A percentile compares a stretch with the other conserved stretches of the same genome.
Evolutionary conservation across 495 filamentous ascomycete genomes (phyloP).

Genomic region (Aspergillus coremiiformis): DNA sequence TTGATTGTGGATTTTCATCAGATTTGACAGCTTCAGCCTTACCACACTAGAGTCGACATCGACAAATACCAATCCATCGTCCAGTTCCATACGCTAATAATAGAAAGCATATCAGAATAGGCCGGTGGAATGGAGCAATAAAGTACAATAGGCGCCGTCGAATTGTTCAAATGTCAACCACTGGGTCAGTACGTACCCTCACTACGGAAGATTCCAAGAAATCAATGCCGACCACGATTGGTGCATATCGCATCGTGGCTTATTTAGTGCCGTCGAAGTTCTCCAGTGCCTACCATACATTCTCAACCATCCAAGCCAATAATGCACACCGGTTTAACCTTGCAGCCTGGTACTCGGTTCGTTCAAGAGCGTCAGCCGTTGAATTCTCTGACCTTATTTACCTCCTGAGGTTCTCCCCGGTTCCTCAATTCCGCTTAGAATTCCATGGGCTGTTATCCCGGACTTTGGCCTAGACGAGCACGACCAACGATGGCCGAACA

Average conservation of each 20-base stretch:
- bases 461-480: not conserved
- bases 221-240: slow-evolving; percentile 3
- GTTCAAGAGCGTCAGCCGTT: not conserved
- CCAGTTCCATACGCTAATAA: too few species aligned
- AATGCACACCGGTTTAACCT: slow-evolving; percentile 5
- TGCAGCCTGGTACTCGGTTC: slow-evolving; percentile 4
- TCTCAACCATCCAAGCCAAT: slow-evolving; percentile 8
- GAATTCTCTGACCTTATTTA: not conserved
- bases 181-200: too few species aligned
- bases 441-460: not conserved
- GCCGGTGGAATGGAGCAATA: too few species aligned
- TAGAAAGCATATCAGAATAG: too few species aligned
- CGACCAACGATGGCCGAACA: slow-evolving; percentile 34
- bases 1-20: not conserved
- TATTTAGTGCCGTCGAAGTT: slow-evolving; percentile 4
- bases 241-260: slow-evolving; percentile 1
- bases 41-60: too few species aligned
- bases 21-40: not conserved
- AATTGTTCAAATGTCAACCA: too few species aligned
- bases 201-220: slow-evolving; percentile 1
- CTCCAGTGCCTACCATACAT: slow-evolving; percentile 2
- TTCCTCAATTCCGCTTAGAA: not conserved
- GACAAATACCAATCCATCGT: too few species aligned
- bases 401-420: not conserved
- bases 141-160: too few species aligned